Evolutionary conservation across 2,329 filamentous ascomycete species (phyloP).

Genomic region (Lachnellula occidentalis): DNA sequence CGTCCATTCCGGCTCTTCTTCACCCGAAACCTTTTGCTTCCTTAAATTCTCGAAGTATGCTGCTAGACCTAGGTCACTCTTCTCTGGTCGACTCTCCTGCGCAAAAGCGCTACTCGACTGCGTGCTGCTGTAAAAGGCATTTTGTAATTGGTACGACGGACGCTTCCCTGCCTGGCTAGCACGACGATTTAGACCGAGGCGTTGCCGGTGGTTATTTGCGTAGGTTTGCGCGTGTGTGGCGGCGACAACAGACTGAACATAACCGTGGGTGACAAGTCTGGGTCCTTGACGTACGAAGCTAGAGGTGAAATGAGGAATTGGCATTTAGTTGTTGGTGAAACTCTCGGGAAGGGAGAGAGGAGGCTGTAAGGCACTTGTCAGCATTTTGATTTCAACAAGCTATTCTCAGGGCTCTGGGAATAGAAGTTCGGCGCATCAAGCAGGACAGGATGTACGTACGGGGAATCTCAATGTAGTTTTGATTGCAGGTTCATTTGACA

Average conservation of each 20-base stretch:
- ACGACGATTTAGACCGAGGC: constrained; percentile 52
- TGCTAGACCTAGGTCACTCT: constrained; percentile 64
- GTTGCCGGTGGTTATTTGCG: constrained; percentile 63
- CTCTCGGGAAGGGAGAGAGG: constrained; percentile 50
- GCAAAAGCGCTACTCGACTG: constrained; percentile 38
- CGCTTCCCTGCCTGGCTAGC: constrained; percentile 41
- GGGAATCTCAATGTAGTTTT: constrained; percentile 24
- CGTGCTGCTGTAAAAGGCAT: constrained; percentile 60
- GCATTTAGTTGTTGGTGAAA: constrained; percentile 79
- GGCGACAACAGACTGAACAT: constrained; percentile 95
- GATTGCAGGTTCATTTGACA: constrained; percentile 98
- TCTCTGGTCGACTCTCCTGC: constrained; percentile 53
- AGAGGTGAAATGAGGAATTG: constrained; percentile 66
- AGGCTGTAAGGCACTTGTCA: constrained; percentile 22
- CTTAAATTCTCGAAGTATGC: constrained; percentile 91
- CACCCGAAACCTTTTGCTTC: constrained; percentile 62
- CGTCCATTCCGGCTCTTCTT: constrained; percentile 76
- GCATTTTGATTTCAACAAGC: neutral
- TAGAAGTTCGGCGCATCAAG: neutral
- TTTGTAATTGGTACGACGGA: constrained; percentile 60
- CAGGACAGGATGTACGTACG: constrained; percentile 14
- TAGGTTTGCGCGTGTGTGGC: constrained; percentile 80
- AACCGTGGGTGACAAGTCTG: constrained; percentile 96
- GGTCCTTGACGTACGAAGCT: constrained; percentile 96
- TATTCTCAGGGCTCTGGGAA: neutral